Base-by-base conservation (phyloP, 208 protist species). In the Trypanosoma boissoni region DNA sequence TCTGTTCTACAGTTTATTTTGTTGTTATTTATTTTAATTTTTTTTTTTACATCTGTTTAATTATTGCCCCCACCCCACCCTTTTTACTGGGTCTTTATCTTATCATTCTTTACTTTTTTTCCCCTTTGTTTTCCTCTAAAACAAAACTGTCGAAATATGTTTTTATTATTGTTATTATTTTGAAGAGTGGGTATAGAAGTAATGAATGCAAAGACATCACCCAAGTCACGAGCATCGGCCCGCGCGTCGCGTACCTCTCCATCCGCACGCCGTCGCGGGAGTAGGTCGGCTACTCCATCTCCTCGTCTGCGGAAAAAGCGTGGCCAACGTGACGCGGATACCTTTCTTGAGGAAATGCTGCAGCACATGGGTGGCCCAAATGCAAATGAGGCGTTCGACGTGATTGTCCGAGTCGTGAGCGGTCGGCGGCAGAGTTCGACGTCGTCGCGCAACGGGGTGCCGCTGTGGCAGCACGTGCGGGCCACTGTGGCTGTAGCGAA, bases 401-500 rank as follows among this genome's bases (percentile, higher is more conserved):
- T 54, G 5, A 32, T 78, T 9, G 23, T 63, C 2, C 29, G 36
- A 6, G 55, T 44, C 12, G 26, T 76, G 14, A 9, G 18, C 14
- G 32, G 64, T 8, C 72, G 63, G 27, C 48, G 62, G 3, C 3
- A 21, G 1, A 23, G 55, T 1, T 2, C 39, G n/a, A 59, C 45
- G 1, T 37, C 57, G 1, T 18, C 43, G 20, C 62, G 55, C 45
- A 76, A 62, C 7, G 45, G 52, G 27, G 39, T 68, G 37, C 51
- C 68, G 10, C 51, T 75, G 10, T 76, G 77, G 66, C 58, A 74
- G 14, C 72, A 73, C 43, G 76, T 83, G 9, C 74, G 80, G 44
- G 65, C 44, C 14, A 74, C 70, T 63, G 75, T 81, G 8, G 64
- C 71, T 12, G 58, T 65, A 36, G 78, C 78, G 2, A 88, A 80